Conservation (phyloP, 805 yeast species). For the Nakazawaea anatomiae region DNA sequence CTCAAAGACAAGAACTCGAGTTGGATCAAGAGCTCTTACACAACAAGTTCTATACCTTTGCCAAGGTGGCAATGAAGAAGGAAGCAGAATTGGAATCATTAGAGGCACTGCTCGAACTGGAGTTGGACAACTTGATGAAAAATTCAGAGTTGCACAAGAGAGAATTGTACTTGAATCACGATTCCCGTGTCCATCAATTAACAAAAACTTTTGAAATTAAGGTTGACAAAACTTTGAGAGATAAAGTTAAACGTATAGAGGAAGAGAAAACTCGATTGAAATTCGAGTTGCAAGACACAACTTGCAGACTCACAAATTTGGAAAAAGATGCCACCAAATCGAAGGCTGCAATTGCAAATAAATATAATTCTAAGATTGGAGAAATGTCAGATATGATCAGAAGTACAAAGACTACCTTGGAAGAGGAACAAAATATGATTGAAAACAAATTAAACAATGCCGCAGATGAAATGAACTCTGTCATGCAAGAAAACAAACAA, state of each 20-base stretch:
- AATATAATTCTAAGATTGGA: conserved; percentile 11
- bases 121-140: background rate
- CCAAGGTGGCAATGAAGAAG: background rate
- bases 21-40: conserved; percentile 4
- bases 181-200: background rate
- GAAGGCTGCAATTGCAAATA: conserved; percentile 16
- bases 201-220: background rate
- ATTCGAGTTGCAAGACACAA: background rate
- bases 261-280: background rate
- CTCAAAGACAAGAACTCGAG: conserved; percentile 13
- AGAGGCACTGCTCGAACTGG: background rate
- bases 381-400: conserved; percentile 2
- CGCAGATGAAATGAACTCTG: background rate
- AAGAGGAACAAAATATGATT: conserved; percentile 5
- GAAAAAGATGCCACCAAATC: conserved; percentile 18
- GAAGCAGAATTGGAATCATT: conserved; percentile 5
- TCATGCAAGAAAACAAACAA: background rate
- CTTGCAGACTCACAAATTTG: conserved; percentile 16
- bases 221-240: conserved; percentile 5
- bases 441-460: background rate
- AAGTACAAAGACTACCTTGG: background rate
- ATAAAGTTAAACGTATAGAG: background rate
- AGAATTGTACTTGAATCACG: conserved; percentile 4
- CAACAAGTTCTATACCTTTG: conserved; percentile 1
- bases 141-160: background rate